phyloP scores from a whole-genome alignment of 768 basidiomycete species.

The Boletus subcaerulescens region DNA sequence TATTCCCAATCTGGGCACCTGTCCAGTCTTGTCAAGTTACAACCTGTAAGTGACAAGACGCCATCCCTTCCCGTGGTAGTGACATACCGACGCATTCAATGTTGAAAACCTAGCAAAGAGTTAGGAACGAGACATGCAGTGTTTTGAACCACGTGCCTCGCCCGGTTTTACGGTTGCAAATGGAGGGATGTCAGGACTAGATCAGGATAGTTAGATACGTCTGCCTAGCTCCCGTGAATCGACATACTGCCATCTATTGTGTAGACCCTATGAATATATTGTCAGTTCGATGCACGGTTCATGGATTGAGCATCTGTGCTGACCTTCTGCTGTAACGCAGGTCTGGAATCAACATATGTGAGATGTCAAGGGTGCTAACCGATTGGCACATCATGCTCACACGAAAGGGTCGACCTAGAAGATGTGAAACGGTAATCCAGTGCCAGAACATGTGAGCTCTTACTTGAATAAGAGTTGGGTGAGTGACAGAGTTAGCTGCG shows the following conservation, averaged over 20 bases:
- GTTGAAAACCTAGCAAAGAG: constrained; percentile 54
- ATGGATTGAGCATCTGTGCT: neutral
- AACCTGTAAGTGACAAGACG: neutral
- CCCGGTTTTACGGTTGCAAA: constrained; percentile 61
- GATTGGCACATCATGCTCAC: constrained; percentile 36
- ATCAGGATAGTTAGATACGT: neutral
- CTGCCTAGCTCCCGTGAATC: neutral
- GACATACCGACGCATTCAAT: constrained; percentile 62
- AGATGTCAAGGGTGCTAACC: neutral
- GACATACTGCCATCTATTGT: constrained; percentile 74
- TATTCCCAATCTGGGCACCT: constrained; percentile 75
- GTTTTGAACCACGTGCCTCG: constrained; percentile 34
- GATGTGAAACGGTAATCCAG: neutral
- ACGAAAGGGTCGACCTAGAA: constrained; percentile 65
- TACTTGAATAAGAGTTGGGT: constrained; percentile 59
- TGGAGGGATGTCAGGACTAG: constrained; percentile 63
- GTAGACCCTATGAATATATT: constrained; percentile 45
- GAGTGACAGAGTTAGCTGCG: constrained; percentile 54
- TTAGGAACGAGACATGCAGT: neutral
- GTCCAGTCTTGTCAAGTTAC: constrained; percentile 59
- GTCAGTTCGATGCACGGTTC: neutral
- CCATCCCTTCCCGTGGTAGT: neutral
- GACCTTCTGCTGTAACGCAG: constrained; percentile 57
- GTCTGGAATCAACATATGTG: constrained; percentile 26
- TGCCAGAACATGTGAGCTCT: constrained; percentile 2